Base-by-base conservation (phyloP, 371 early-diverging fungal species). In the Apophysomyces trapeziformis region DNA sequence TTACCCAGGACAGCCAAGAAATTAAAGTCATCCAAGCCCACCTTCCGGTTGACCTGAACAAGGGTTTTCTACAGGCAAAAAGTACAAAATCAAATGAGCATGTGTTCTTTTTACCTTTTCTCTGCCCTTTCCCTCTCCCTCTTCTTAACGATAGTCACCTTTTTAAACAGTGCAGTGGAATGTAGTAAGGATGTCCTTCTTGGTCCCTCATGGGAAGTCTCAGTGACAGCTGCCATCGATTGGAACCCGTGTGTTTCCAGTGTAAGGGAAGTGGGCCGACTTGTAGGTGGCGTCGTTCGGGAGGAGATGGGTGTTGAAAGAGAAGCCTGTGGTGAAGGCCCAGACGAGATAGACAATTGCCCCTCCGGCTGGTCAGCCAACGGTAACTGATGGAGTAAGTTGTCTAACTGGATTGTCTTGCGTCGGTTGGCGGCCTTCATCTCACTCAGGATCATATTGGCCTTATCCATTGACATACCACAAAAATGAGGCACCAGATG, bases 1-100 rank as follows among this genome's bases (percentile, higher is more conserved):
- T 93, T 95, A 63, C 99, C 99, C 16, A 99, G 78, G 2, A 98
- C 98, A 44, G 95, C 93, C 64, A 97, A 71, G 65, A 99, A 93
- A 65, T 91, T 87, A 70, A 98, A 99, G 70, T 99, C 97, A 50
- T 88, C 85, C 26, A 89, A 64, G 18, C 84, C 84, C 21, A 84
- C 80, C 39, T 57, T 60, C 37, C 57, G 66, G 4, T 35, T 47
- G 16, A 41, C 44, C 32, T 47, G 50, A 26, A 26, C 32, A 26
- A 39, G 50, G 37, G 26, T 26, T 26, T 26, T 26, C 32, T 26
- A 38, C 62, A 60, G 44, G 21, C 63, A 67, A 43, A 65, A 67
- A 4, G 73, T 64, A 60, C 63, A 61, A 7, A 64, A 67, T 62
- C 63, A 61, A 2, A 41, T 9, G 43, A 13, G 7, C 1, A 18